Evolutionary conservation across 257 asterid genomes (phyloP).

Genomic region (Coffea canephora): DNA sequence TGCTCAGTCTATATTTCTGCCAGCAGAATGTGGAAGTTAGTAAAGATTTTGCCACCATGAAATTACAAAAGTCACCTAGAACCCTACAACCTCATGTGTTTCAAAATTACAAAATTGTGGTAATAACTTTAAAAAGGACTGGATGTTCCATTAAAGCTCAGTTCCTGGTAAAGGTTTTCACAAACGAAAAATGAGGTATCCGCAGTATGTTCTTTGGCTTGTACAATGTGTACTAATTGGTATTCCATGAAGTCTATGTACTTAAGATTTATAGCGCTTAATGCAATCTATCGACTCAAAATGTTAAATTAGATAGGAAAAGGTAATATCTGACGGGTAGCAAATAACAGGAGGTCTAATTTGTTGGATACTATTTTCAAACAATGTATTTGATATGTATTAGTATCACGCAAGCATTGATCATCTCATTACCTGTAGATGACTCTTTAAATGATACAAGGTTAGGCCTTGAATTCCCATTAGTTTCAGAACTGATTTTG

Average conservation of each 20-base stretch:
- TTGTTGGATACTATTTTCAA: not conserved
- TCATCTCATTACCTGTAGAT: constrained; percentile 70
- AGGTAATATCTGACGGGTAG: constrained; percentile 3
- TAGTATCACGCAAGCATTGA: not conserved
- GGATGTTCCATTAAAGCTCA: not conserved
- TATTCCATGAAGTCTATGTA: not conserved
- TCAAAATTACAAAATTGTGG: not conserved
- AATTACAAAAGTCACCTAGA: not conserved
- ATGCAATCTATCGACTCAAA: not conserved
- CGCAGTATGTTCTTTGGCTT: not conserved
- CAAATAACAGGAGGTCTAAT: not conserved
- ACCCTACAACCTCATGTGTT: not conserved
- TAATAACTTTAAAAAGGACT: not conserved
- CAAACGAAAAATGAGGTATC: not conserved
- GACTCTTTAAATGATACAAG: constrained; percentile 90
- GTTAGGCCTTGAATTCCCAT: constrained; percentile 95
- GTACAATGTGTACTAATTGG: not conserved
- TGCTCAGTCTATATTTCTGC: constrained; percentile 93
- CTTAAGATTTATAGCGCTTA: not conserved
- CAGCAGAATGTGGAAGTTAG: constrained; percentile 21
- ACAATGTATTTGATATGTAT: not conserved
- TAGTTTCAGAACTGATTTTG: constrained; percentile 92
- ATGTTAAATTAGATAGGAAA: not conserved
- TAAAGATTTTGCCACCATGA: not conserved
- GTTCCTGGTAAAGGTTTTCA: not conserved